A percentile compares a stretch with the other conserved stretches of the same genome.
Evolutionary conservation across 1,139 yeast species (phyloP).

Genomic region (Suhomyces maxii): DNA sequence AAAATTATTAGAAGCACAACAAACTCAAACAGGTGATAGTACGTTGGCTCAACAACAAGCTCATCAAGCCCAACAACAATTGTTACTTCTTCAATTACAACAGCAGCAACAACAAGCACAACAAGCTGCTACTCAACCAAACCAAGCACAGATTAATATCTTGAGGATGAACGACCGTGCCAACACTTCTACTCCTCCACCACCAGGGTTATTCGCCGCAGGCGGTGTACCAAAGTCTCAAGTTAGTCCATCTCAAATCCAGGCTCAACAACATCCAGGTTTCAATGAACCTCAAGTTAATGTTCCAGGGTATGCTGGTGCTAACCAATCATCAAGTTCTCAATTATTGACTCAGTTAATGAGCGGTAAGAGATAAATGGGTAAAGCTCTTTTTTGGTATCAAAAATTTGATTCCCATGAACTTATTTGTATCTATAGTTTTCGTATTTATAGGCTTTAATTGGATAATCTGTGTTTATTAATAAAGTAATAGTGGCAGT

Average conservation of each 20-base stretch:
- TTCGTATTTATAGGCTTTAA: background rate
- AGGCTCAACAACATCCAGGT: slow-evolving; percentile 13
- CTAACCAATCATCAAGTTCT: slow-evolving; percentile 49
- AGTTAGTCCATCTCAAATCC: slow-evolving; percentile 14
- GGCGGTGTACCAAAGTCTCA: slow-evolving; percentile 17
- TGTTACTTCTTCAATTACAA: slow-evolving; percentile 16
- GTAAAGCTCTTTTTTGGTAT: no score
- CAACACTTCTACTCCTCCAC: slow-evolving; percentile 45
- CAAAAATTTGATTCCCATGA: background rate
- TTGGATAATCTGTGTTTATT: background rate
- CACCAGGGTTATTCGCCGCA: slow-evolving; percentile 41
- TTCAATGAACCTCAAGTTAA: slow-evolving; percentile 16
- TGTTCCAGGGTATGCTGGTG: slow-evolving; percentile 11
- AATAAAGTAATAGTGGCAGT: no score
- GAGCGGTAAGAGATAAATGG: slow-evolving; percentile 56
- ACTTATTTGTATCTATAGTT: background rate
- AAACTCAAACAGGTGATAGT: slow-evolving; percentile 18
- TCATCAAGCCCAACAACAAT: slow-evolving; percentile 21
- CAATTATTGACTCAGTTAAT: slow-evolving; percentile 70
- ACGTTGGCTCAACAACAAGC: slow-evolving; percentile 18
- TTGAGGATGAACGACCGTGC: slow-evolving; percentile 35
- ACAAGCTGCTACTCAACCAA: slow-evolving; percentile 14
- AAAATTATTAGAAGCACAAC: slow-evolving; percentile 24
- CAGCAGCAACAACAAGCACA: slow-evolving; percentile 16
- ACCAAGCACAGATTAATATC: slow-evolving; percentile 27